Percentiles rank a stretch among this genome's conserved stretches.
Evolutionary conservation across 2,329 filamentous ascomycete genomes (phyloP).

Genomic region (Exophiala mesophila): DNA sequence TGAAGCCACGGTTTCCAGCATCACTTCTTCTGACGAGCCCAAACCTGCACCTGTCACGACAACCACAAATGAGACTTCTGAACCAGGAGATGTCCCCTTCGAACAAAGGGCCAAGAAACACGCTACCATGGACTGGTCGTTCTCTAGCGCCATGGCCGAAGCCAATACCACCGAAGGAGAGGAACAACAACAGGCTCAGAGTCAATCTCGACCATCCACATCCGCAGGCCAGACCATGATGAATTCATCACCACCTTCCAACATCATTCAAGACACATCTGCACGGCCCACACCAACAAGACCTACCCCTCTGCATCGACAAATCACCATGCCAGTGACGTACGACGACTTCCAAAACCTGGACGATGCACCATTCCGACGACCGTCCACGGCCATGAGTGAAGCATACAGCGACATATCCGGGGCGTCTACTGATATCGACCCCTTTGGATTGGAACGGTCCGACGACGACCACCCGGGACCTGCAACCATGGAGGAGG

Average conservation of each 20-base stretch:
- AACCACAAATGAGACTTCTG: conserved; percentile 4
- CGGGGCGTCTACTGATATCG: conserved; percentile 23
- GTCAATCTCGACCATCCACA: too few species aligned
- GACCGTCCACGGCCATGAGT: conserved; percentile 24
- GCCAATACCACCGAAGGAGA: conserved; percentile 6
- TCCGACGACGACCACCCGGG: conserved; percentile 22
- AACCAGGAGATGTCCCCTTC: background rate
- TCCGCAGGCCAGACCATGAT: background rate
- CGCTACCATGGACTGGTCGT: conserved; percentile 35
- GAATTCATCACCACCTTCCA: conserved; percentile 13
- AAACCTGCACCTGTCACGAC: conserved; percentile 1
- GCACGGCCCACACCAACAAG: conserved; percentile 19
- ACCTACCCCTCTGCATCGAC: conserved; percentile 20
- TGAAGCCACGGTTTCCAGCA: conserved; percentile 25
- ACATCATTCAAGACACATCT: conserved; percentile 4
- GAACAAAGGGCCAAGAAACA: conserved; percentile 27
- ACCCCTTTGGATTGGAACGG: conserved; percentile 25
- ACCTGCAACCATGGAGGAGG: conserved; percentile 23
- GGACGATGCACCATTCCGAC: conserved; percentile 19
- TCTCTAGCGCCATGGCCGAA: conserved; percentile 42
- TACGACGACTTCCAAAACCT: conserved; percentile 19
- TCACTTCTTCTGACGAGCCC: conserved; percentile 16
- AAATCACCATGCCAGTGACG: conserved; percentile 27
- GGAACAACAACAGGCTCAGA: background rate
- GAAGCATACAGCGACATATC: conserved; percentile 25